Evolutionary conservation across 106 monocot genomes (phyloP), one percentile per base, ranked within the genome.

Genomic region (Agapanthus africanus): DNA sequence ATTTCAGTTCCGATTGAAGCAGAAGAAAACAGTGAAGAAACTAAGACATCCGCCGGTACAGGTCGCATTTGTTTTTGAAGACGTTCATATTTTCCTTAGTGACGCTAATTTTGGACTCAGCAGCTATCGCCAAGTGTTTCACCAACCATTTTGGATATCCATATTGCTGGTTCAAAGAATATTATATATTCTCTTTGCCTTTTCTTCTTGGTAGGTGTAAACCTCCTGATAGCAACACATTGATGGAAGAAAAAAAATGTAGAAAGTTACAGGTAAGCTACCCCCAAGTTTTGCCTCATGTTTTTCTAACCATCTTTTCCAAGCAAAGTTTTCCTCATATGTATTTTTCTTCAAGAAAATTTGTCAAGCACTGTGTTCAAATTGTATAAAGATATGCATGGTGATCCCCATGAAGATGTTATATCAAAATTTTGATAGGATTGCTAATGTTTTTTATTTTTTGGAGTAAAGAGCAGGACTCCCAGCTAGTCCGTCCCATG

Each of bases 201-300:
- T 26, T 26, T 54, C 31, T 9, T 57, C 31, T 57, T 57, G 56
- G 56, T 57, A 28, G 56, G 56, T 57, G 31, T 11, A 57, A 57
- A 57, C 56, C 56, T 57, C 56, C 56, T 57, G 56, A 57, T 31
- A 13, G 30, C 4, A 57, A 28, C 30, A 30, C 16, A 6, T 28
- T 8, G 19, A n/a, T 57, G 56, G 31, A 11, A 5, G 9, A n/a
- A n/a, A 10, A 15, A 57, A 57, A 57, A 0, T 10, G 50, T 28
- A 13, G 56, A 57, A 57, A 57, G 56, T 3, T 57, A 31, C 16
- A 31, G 19, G 27, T 30, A 14, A 57, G 56, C 30, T 57, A 30
- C 56, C 6, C 31, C 1, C n/a, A 21, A 44, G 13, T 14, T 9
- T 44, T 44, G 10, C 44, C 44, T 14, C 13, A 9, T 44, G 16